phyloP scores from a whole-genome alignment of 1,139 yeast species.

The Yamadazyma triangularis region DNA sequence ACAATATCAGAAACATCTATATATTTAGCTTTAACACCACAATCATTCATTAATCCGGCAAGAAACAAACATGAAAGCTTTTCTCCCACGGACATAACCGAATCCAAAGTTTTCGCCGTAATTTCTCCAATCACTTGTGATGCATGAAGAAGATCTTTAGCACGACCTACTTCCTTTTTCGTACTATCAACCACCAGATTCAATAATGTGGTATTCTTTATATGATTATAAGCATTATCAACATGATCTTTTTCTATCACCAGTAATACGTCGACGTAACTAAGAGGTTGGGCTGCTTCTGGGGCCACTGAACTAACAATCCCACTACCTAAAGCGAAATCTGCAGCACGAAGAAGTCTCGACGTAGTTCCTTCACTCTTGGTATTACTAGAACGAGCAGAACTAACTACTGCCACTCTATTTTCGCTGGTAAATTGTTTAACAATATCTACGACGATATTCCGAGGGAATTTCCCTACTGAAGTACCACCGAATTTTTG shows the following conservation, averaged over 20 bases:
- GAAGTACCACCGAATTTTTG: conserved; percentile 99
- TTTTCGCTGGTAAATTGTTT: conserved; percentile 54
- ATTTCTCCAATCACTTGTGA: conserved; percentile 91
- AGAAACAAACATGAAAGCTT: conserved; percentile 85
- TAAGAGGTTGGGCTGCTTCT: no score
- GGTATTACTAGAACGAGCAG: conserved; percentile 88
- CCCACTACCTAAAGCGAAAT: conserved; percentile 56
- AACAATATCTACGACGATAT: conserved; percentile 81
- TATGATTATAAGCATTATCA: conserved; percentile 57
- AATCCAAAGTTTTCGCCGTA: conserved; percentile 80
- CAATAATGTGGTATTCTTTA: conserved; percentile 40
- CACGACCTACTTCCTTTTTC: conserved; percentile 58
- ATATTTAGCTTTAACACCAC: conserved; percentile 70
- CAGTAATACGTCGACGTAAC: conserved; percentile 50
- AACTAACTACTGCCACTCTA: conserved; percentile 92
- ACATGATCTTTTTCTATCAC: conserved; percentile 76
- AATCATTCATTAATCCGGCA: conserved; percentile 79
- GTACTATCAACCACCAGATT: conserved; percentile 53
- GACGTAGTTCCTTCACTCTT: conserved; percentile 96
- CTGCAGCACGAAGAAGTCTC: conserved; percentile 74
- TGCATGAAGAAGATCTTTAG: conserved; percentile 72
- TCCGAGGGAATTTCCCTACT: conserved; percentile 87
- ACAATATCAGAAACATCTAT: conserved; percentile 75
- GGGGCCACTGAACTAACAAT: no score
- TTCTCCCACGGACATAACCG: conserved; percentile 92